A percentile compares a stretch with the other conserved stretches of the same genome.
These are phyloP conservation scores for Rhodosporidiobolus odoratus DNA, from an alignment of 768 basidiomycete genomes.

Conservation along the genomic window DNA sequence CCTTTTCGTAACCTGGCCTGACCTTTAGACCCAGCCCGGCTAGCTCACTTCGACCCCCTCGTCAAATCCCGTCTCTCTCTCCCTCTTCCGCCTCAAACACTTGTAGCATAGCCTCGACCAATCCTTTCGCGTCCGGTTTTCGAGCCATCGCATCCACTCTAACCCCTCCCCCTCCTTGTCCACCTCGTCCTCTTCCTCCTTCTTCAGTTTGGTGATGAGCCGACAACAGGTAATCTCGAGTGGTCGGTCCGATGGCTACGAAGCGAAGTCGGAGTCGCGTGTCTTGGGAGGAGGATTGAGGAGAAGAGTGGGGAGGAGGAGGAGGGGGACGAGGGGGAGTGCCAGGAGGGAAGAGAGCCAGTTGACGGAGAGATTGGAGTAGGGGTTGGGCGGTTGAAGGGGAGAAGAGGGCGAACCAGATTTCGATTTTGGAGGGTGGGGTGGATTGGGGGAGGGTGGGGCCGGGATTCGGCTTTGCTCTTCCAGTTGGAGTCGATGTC, in stretches of 20 bases:
- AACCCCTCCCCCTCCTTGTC: no score
- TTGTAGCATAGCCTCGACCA: background rate
- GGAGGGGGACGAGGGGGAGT: no score
- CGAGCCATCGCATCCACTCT: background rate
- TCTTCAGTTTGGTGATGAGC: no score
- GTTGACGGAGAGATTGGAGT: no score
- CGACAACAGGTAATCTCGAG: background rate
- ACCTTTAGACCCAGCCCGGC: background rate
- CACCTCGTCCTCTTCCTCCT: background rate
- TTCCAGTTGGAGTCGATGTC: no score
- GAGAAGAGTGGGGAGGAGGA: background rate
- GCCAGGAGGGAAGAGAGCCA: no score
- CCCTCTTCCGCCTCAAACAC: background rate
- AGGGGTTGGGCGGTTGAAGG: no score
- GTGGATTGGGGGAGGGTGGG: background rate
- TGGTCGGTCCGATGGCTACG: constrained; percentile 6
- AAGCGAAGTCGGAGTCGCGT: background rate
- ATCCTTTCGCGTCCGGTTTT: background rate
- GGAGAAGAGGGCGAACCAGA: constrained; percentile 13
- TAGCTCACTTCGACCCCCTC: background rate
- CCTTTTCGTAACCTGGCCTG: background rate
- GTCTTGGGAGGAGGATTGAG: background rate
- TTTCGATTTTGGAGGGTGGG: background rate
- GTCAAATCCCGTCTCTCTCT: background rate
- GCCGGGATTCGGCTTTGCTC: no score